Conservation (phyloP, 139 green algal genomes). For the Picochlorum costavermella region DNA sequence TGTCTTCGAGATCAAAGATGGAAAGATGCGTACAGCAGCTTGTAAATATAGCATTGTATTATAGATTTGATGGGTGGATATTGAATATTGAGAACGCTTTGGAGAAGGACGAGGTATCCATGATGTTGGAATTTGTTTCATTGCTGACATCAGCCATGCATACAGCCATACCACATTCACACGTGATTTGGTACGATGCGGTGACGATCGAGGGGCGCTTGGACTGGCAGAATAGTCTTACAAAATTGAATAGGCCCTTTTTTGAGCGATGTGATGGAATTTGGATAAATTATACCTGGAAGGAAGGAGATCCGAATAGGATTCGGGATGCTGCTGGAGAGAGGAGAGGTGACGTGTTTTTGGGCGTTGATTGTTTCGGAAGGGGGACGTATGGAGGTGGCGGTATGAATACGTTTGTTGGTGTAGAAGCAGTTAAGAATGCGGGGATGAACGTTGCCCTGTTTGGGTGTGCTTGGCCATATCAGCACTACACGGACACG, state of each 20-base stretch:
- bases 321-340: slow-evolving; percentile 18
- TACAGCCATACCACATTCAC: slow-evolving; percentile 11
- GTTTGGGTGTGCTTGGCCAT: slow-evolving; percentile 29
- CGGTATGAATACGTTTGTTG: slow-evolving; percentile 25
- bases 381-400: slow-evolving; percentile 56
- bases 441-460: slow-evolving; percentile 27
- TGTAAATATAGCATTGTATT: slow-evolving; percentile 38
- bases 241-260: slow-evolving; percentile 33
- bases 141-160: slow-evolving; percentile 11
- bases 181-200: slow-evolving; percentile 67
- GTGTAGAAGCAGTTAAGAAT: slow-evolving; percentile 17
- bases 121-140: slow-evolving; percentile 61
- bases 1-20: slow-evolving; percentile 23
- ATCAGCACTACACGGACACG: slow-evolving; percentile 9
- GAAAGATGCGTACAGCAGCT: slow-evolving; percentile 42
- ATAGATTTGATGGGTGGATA: slow-evolving; percentile 83
- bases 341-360: slow-evolving; percentile 53
- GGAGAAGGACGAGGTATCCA: slow-evolving; percentile 20
- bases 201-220: slow-evolving; percentile 65
- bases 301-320: slow-evolving; percentile 13
- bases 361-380: slow-evolving; percentile 74
- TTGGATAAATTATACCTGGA: slow-evolving; percentile 76
- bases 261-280: slow-evolving; percentile 63
- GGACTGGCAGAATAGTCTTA: slow-evolving; percentile 74
- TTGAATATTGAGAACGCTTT: slow-evolving; percentile 81